Percentiles rank a stretch among this genome's conserved stretches.
Conservation (phyloP, 805 yeast species). For the Danielia reshetovae region DNA sequence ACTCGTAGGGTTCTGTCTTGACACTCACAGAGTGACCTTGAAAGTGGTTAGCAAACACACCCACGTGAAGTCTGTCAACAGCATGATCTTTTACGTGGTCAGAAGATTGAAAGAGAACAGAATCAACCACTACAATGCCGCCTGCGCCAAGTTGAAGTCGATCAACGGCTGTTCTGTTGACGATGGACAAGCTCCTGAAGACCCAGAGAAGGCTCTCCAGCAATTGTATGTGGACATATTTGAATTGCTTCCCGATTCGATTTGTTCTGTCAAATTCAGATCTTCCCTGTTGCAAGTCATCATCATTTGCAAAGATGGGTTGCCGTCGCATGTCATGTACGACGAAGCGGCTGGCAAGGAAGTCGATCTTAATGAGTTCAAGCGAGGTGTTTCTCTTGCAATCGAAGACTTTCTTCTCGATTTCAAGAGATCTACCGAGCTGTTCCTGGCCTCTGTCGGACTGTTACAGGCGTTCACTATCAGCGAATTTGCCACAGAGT, state of each 20-base stretch:
- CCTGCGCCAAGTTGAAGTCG: slow-evolving; percentile 17
- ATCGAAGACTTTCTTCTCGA: slow-evolving; percentile 18
- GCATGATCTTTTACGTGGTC: slow-evolving; percentile 33
- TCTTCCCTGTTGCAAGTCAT: slow-evolving; percentile 27
- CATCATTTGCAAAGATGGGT: slow-evolving; percentile 37
- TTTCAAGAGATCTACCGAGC: slow-evolving; percentile 22
- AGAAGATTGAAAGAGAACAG: slow-evolving; percentile 28
- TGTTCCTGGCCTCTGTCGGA: slow-evolving; percentile 17
- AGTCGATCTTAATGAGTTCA: slow-evolving; percentile 33
- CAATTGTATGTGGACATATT: slow-evolving; percentile 22
- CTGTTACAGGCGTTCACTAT: slow-evolving; percentile 31
- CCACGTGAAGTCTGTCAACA: slow-evolving; percentile 32
- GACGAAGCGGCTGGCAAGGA: slow-evolving; percentile 22
- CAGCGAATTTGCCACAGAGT: slow-evolving; percentile 37
- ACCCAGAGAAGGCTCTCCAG: not conserved
- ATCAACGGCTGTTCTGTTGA: not conserved
- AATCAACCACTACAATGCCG: slow-evolving; percentile 22
- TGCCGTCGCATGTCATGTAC: slow-evolving; percentile 29
- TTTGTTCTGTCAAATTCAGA: slow-evolving; percentile 25
- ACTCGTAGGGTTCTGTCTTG: slow-evolving; percentile 23
- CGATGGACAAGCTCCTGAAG: not conserved
- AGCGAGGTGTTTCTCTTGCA: slow-evolving; percentile 34
- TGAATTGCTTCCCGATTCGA: slow-evolving; percentile 25
- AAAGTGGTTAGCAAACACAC: slow-evolving; percentile 24
- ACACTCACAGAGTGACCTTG: slow-evolving; percentile 18